A percentile compares a stretch with the other conserved stretches of the same genome.
Evolutionary conservation across 208 protist species (phyloP).

Genomic region (Trichomonas tenax): DNA sequence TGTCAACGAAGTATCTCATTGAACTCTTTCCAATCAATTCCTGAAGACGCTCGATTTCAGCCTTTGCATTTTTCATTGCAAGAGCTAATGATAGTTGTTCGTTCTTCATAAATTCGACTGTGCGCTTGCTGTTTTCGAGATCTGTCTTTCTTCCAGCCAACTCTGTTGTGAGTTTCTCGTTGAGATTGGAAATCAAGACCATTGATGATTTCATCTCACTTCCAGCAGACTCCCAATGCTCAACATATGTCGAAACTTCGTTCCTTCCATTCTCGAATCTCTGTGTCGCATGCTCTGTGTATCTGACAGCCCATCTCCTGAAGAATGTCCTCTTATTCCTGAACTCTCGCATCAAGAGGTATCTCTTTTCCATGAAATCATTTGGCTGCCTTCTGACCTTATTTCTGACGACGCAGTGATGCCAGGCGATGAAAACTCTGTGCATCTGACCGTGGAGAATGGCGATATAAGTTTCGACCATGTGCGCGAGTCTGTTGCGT

Average conservation of each 20-base stretch:
- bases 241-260: not conserved
- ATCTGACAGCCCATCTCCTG: not conserved
- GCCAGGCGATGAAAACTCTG: not conserved
- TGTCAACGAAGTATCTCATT: conserved; percentile 19
- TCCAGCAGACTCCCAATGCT: not conserved
- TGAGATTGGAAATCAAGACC: not conserved
- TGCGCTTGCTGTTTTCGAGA: not conserved
- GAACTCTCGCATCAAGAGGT: not conserved
- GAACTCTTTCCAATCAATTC: not conserved
- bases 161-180: not conserved
- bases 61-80: not conserved
- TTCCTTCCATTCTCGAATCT: not conserved
- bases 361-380: not conserved
- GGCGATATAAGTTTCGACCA: not conserved
- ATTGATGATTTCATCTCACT: not conserved
- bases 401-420: not conserved
- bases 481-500: not conserved
- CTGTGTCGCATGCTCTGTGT: not conserved
- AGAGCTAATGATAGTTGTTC: not conserved
- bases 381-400: not conserved
- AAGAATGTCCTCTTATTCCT: not conserved
- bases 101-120: not conserved
- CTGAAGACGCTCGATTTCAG: not conserved
- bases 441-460: not conserved
- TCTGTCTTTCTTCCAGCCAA: not conserved